These are phyloP conservation scores for Exophiala sp. DNA, from an alignment of 2,329 filamentous ascomycete species.

Conservation along the genomic window DNA sequence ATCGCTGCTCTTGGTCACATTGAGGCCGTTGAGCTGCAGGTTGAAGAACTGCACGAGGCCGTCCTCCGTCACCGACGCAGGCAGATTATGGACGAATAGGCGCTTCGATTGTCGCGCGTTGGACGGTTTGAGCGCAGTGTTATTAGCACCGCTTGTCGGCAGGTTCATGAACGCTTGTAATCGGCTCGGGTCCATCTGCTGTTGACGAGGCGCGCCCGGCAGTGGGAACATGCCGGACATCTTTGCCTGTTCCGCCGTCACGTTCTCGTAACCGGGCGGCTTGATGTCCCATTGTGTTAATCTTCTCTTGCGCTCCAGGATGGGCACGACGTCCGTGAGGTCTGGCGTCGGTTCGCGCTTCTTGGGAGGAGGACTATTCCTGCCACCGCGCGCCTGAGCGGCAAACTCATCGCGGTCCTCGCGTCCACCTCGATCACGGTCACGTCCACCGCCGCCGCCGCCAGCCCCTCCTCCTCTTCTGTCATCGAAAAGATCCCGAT, in stretches of 20 bases:
- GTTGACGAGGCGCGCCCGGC: conserved; percentile 87
- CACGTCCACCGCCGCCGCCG: conserved; percentile 35
- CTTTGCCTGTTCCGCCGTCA: conserved; percentile 97
- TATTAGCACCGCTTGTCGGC: conserved; percentile 57
- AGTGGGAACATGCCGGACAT: conserved; percentile 98
- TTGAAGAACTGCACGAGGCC: conserved; percentile 82
- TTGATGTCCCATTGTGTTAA: conserved; percentile 99
- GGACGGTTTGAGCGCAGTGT: conserved; percentile 67
- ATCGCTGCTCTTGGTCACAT: conserved; percentile 75
- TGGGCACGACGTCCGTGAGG: conserved; percentile 73
- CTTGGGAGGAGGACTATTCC: conserved; percentile 73
- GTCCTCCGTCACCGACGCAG: conserved; percentile 67
- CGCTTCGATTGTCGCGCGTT: conserved; percentile 94
- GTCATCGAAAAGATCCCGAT: conserved; percentile 60
- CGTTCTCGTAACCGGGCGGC: conserved; percentile 93
- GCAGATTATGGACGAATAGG: conserved; percentile 79
- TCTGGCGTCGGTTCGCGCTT: conserved; percentile 95
- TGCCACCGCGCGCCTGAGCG: conserved; percentile 49
- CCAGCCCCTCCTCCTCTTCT: conserved; percentile 46
- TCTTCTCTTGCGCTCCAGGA: conserved; percentile 81
- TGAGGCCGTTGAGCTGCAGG: conserved; percentile 90
- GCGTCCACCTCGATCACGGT: conserved; percentile 37
- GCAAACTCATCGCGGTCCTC: conserved; percentile 48
- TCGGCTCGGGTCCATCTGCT: conserved; percentile 89
- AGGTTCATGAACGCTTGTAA: conserved; percentile 95